Base-by-base conservation (phyloP, 164 flowering plant genomes). In the Euptelea pleiosperma region DNA sequence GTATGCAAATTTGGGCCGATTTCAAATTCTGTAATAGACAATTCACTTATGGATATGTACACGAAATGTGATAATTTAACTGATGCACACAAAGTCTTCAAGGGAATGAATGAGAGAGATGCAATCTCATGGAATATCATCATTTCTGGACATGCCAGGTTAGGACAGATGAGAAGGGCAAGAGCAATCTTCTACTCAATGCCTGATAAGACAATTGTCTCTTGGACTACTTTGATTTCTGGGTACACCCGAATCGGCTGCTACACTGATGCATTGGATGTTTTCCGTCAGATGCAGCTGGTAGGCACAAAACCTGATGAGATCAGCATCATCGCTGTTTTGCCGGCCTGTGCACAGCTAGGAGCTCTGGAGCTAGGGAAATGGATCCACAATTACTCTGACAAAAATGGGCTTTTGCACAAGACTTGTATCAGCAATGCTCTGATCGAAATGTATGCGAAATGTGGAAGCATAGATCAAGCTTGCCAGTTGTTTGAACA, bases 301-400 rank as follows among this genome's bases (percentile, higher is more conserved):
- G 68, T 49, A 4, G 84, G 82, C 8, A 18, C 78, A 58, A 69
- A 72, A 58, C 82, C 84, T 19, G 89, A 84, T 69, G 81, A 78
- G 66, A 65, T 78, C 16, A 77, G 83, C 63, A 58, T 84, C 46
- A 69, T 84, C 6, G 63, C 90, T 12, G 79, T 85, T 21, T 67
- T 88, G 71, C 89, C 87, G 0, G 92, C 90, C 3, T 89, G 96
- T 51, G 82, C 86, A 1, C 83, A 89, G 31, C 43, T 77, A 26
- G 96, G 93, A 31, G 83, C 91, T 52, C 78, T 89, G 9, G 92
- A 89, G 72, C 39, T 82, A 15, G 96, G 93, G 44, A 76, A 77
- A 62, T 82, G 92, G 96, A 81, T 88, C 45, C 88, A 85, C 57
- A 63, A 62, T 34, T 88, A 79, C 30, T 66, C 82, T 1, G 79